Conservation (phyloP, 305 asterid species). For the Solanum chacoense region DNA sequence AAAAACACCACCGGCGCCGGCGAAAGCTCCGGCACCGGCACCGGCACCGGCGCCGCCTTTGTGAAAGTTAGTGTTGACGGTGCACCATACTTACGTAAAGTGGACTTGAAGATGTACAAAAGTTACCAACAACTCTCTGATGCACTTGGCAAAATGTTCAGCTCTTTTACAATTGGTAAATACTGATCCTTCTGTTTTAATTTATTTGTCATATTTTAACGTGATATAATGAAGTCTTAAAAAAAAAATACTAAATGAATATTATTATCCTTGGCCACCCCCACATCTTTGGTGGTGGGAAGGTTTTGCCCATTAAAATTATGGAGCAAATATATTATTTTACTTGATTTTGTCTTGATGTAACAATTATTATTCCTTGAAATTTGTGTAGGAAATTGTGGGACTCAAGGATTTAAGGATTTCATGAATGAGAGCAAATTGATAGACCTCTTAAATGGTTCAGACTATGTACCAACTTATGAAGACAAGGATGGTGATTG, state of each 20-base stretch:
- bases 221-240: neutral
- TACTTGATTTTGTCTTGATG: neutral
- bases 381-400: constrained; percentile 6
- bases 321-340: neutral
- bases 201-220: neutral
- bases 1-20: neutral
- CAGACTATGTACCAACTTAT: constrained; percentile 12
- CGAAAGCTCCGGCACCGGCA: neutral
- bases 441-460: constrained; percentile 8
- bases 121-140: constrained; percentile 10
- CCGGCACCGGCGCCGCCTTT: neutral
- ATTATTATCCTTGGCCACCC: neutral
- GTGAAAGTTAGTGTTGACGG: constrained; percentile 13
- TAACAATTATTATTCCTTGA: neutral
- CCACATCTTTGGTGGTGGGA: neutral
- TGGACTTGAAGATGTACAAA: constrained; percentile 10
- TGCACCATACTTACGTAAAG: constrained; percentile 7
- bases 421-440: constrained; percentile 13
- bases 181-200: accelerated
- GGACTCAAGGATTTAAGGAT: constrained; percentile 11
- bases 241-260: neutral
- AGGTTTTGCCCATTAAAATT: neutral
- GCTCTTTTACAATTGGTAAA: constrained; percentile 11
- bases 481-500: constrained; percentile 11
- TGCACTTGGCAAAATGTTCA: constrained; percentile 12